These are phyloP conservation scores for Stropharia rugosoannulata DNA, from an alignment of 768 basidiomycete genomes.

Conservation along the genomic window DNA sequence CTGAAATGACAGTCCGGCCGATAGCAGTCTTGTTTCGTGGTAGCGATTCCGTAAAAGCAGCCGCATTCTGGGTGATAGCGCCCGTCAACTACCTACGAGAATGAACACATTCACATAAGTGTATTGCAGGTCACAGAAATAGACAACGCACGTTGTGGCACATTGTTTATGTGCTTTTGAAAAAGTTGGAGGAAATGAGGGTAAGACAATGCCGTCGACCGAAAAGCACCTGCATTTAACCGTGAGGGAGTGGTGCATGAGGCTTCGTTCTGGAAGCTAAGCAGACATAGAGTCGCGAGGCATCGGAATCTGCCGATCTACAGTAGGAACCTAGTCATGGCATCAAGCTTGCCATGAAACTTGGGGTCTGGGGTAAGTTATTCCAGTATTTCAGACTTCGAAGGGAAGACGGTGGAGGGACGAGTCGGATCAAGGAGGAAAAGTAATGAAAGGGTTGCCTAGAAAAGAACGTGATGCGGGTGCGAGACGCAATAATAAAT, in stretches of 20 bases:
- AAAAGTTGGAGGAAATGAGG: conserved; percentile 19
- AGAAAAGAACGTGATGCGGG: too few relatives aligned
- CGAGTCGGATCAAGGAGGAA: conserved; percentile 3
- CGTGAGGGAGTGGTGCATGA: conserved; percentile 30
- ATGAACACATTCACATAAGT: conserved; percentile 3
- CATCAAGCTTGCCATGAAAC: conserved; percentile 19
- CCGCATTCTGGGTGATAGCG: conserved; percentile 68
- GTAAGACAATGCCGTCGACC: conserved; percentile 17
- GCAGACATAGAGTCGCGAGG: conserved; percentile 35
- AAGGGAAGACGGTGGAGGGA: background rate
- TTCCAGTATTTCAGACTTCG: background rate
- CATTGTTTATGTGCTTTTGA: conserved; percentile 40
- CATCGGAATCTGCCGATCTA: conserved; percentile 37
- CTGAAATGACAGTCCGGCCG: conserved; percentile 70
- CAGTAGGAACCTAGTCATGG: conserved; percentile 17
- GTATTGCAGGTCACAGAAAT: conserved; percentile 2
- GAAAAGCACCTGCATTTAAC: conserved; percentile 22
- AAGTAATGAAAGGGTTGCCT: background rate
- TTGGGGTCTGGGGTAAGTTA: conserved; percentile 6
- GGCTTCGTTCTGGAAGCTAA: conserved; percentile 39
- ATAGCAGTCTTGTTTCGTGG: conserved; percentile 65
- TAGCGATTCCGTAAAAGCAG: conserved; percentile 74
- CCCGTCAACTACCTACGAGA: conserved; percentile 68
- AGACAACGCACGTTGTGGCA: conserved; percentile 65
- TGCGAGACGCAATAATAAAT: too few relatives aligned